Percentiles rank a stretch among this genome's conserved stretches.
Evolutionary conservation across 2,329 filamentous ascomycete species (phyloP).

Genomic region (Epichloe gansuensis): DNA sequence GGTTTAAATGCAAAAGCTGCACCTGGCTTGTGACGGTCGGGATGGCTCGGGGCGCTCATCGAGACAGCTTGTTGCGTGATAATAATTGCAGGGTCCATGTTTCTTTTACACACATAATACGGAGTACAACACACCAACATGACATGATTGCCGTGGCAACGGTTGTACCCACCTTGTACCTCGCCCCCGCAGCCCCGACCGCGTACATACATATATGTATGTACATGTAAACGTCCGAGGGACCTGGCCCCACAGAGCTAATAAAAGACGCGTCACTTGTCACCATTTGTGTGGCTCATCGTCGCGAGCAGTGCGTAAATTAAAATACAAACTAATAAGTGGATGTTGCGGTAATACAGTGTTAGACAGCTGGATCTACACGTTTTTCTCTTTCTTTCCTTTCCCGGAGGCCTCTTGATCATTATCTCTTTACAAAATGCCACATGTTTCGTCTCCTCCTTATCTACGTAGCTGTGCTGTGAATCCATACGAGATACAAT

Average conservation of each 20-base stretch:
- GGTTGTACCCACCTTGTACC: background rate
- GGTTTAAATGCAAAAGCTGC: slow-evolving; percentile 20
- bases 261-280: background rate
- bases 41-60: slow-evolving; percentile 9
- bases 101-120: slow-evolving; percentile 3
- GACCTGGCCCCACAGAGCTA: background rate
- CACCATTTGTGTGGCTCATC: background rate
- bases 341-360: background rate
- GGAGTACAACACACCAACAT: slow-evolving; percentile 3
- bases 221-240: background rate
- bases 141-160: slow-evolving; percentile 21
- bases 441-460: no score
- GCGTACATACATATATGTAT: background rate
- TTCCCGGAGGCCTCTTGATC: no score
- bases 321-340: no score
- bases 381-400: no score
- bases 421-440: no score
- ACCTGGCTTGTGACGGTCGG: slow-evolving; percentile 15
- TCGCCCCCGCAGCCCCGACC: background rate
- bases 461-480: no score
- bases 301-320: no score
- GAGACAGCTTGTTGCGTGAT: slow-evolving; percentile 4
- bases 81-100: slow-evolving; percentile 5
- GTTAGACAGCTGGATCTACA: background rate
- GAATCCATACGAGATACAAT: no score